Evolutionary conservation across 164 flowering plant genomes (phyloP).

Genomic region (Warburgia ugandensis): DNA sequence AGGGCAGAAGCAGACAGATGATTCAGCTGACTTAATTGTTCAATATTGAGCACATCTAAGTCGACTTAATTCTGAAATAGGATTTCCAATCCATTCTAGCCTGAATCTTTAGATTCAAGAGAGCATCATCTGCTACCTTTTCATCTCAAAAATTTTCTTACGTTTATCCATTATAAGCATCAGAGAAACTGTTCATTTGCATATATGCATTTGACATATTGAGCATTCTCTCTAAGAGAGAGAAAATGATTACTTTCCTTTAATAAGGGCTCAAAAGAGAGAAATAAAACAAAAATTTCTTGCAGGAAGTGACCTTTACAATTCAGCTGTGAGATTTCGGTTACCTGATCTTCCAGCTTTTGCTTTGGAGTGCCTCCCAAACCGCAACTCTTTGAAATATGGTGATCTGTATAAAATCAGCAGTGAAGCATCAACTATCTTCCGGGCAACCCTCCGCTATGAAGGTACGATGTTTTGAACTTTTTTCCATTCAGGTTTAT

Average conservation of each 20-base stretch:
- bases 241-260: background rate
- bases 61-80: too few species aligned
- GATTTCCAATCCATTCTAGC: too few species aligned
- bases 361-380: constrained; percentile 92
- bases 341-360: constrained; percentile 87
- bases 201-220: too few species aligned
- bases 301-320: constrained; percentile 80
- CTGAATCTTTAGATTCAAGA: too few species aligned
- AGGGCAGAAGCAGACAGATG: too few species aligned
- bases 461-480: constrained; percentile 49
- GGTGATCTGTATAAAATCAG: constrained; percentile 78
- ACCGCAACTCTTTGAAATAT: constrained; percentile 79
- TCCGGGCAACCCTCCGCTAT: constrained; percentile 95
- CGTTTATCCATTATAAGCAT: too few species aligned
- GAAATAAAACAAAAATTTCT: background rate
- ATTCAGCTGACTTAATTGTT: too few species aligned
- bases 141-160: too few species aligned
- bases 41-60: too few species aligned
- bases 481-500: background rate
- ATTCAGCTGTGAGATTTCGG: constrained; percentile 62
- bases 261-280: background rate
- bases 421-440: constrained; percentile 83
- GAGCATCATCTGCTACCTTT: too few species aligned
- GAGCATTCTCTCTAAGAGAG: background rate
- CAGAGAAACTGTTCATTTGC: too few species aligned